Evolutionary conservation across 768 basidiomycete genomes (phyloP).

Genomic region (Tylopilus subfusipes): DNA sequence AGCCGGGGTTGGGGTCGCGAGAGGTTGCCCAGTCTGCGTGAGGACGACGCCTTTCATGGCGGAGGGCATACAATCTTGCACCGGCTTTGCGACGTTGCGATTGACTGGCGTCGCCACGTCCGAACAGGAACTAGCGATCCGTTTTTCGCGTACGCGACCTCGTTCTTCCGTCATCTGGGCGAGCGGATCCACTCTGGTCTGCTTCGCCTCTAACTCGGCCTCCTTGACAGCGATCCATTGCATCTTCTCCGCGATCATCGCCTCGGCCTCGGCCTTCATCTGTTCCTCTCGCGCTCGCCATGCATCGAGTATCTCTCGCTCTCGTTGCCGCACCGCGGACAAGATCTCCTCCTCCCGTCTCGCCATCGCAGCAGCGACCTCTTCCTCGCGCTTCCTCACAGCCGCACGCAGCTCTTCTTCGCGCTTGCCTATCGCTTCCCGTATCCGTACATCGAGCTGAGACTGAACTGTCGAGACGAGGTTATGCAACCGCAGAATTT

Average conservation of each 20-base stretch:
- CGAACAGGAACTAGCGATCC: conserved; percentile 17
- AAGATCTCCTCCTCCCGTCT: conserved; percentile 70
- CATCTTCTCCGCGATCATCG: conserved; percentile 37
- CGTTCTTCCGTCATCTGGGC: conserved; percentile 34
- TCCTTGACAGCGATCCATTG: conserved; percentile 50
- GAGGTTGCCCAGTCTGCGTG: conserved; percentile 70
- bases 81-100: conserved; percentile 30
- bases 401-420: conserved; percentile 68
- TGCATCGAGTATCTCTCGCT: conserved; percentile 59
- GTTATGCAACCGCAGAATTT: conserved; percentile 49
- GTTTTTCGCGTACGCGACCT: conserved; percentile 23
- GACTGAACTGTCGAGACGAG: conserved; percentile 39
- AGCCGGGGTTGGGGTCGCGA: conserved; percentile 66
- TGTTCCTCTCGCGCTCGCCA: conserved; percentile 53
- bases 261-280: conserved; percentile 47
- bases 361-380: conserved; percentile 62
- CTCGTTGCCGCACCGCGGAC: conserved; percentile 60
- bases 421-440: conserved; percentile 55
- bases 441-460: conserved; percentile 46
- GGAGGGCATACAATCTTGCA: conserved; percentile 35
- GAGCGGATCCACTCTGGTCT: conserved; percentile 48
- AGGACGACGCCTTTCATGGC: conserved; percentile 79
- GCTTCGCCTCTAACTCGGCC: conserved; percentile 52
- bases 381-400: conserved; percentile 65
- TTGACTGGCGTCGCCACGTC: conserved; percentile 49